Evolutionary conservation across 805 yeast species (phyloP).

Genomic region (Jamesozyma spencerorum): DNA sequence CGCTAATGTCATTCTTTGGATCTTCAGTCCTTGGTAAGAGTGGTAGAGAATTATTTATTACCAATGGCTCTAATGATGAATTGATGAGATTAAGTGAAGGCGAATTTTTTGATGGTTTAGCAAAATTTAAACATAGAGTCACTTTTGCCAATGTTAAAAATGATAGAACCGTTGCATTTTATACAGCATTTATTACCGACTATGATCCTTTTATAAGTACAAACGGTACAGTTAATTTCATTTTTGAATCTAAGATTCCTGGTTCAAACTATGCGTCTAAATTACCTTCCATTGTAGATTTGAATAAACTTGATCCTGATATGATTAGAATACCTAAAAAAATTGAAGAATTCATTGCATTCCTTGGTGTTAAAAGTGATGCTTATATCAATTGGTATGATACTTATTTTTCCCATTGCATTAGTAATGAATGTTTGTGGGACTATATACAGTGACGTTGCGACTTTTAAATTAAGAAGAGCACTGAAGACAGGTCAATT

Average conservation of each 20-base stretch:
- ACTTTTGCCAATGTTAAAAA: constrained; percentile 67
- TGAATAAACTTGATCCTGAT: constrained; percentile 14
- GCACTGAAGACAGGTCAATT: constrained; percentile 17
- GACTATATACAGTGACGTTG: constrained; percentile 24
- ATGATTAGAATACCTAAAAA: not conserved
- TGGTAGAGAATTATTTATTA: constrained; percentile 66
- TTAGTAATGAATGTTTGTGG: constrained; percentile 22
- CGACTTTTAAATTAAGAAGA: constrained; percentile 20
- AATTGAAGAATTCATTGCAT: not conserved
- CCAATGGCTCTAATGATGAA: constrained; percentile 33
- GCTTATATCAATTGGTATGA: not conserved
- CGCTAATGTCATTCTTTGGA: constrained; percentile 42
- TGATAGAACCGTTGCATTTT: constrained; percentile 83
- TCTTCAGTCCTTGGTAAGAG: constrained; percentile 50
- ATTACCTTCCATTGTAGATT: constrained; percentile 22
- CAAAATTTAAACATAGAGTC: constrained; percentile 45
- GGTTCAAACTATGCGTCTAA: constrained; percentile 11
- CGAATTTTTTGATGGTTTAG: constrained; percentile 46
- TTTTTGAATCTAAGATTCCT: constrained; percentile 36
- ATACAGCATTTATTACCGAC: constrained; percentile 68
- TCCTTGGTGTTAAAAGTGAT: not conserved
- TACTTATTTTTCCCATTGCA: constrained; percentile 21
- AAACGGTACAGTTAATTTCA: constrained; percentile 40
- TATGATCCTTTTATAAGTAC: constrained; percentile 63
- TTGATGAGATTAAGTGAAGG: constrained; percentile 35